Evolutionary conservation across 2,329 filamentous ascomycete genomes (phyloP).

Genomic region (Ophiostoma sp.): DNA sequence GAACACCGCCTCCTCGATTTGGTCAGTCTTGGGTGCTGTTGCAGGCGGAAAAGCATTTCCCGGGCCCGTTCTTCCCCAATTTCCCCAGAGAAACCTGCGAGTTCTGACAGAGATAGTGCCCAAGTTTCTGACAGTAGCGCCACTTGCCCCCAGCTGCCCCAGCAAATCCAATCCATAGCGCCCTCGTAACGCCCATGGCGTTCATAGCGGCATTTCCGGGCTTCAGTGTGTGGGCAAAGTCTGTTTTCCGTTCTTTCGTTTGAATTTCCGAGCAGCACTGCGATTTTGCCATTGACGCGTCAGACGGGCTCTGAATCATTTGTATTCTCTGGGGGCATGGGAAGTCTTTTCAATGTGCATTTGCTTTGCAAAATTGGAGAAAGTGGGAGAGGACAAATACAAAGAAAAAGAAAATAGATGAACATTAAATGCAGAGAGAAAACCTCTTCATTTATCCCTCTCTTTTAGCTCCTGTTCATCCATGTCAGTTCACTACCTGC

Average conservation of each 20-base stretch:
- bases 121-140: not conserved
- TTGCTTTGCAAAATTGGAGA: too few species aligned
- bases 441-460: not conserved
- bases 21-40: not conserved
- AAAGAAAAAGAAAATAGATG: not conserved
- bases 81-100: not conserved
- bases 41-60: constrained; percentile 13
- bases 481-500: not conserved
- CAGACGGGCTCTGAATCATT: not conserved
- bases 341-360: not conserved
- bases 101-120: not conserved
- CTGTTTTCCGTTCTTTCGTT: not conserved
- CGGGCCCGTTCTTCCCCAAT: not conserved
- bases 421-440: not conserved
- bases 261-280: not conserved
- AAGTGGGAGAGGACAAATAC: not conserved
- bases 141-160: not conserved
- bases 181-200: too few species aligned
- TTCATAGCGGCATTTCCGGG: not conserved
- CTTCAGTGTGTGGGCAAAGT: not conserved
- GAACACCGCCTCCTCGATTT: constrained; percentile 13
- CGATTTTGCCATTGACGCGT: not conserved
- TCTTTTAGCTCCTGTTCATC: not conserved
- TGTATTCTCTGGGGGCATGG: not conserved
- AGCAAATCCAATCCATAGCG: not conserved